Evolutionary conservation across 495 filamentous ascomycete species (phyloP).

Genomic region (Aspergillus bridgeri): DNA sequence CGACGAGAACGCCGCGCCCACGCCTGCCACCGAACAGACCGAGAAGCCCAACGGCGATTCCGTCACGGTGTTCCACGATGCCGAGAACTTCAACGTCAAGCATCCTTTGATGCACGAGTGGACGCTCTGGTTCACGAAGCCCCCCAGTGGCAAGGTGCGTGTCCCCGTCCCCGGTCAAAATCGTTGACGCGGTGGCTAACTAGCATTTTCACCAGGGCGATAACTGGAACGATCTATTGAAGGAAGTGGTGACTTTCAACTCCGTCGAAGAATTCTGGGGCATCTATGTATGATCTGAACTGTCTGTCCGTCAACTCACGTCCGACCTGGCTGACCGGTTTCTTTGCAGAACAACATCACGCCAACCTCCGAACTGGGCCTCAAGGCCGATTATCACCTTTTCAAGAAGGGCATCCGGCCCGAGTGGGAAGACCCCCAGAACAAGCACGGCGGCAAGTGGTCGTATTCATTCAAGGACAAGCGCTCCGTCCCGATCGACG

Average conservation of each 20-base stretch:
- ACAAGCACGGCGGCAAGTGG: conserved; percentile 99
- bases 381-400: conserved; percentile 98
- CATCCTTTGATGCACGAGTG: conserved; percentile 93
- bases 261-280: conserved; percentile 99
- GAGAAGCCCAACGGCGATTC: conserved; percentile 49
- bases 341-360: conserved; percentile 89
- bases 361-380: conserved; percentile 85
- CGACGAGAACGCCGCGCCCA: conserved; percentile 42
- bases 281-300: conserved; percentile 73
- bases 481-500: conserved; percentile 83
- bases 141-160: conserved; percentile 86
- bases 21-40: conserved; percentile 29
- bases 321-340: conserved; percentile 16
- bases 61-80: conserved; percentile 93
- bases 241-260: conserved; percentile 97
- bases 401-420: conserved; percentile 97
- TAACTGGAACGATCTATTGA: conserved; percentile 97
- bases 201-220: conserved; percentile 60
- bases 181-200: conserved; percentile 21
- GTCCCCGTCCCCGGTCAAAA: not conserved
- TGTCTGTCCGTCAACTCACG: not conserved
- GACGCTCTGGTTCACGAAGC: conserved; percentile 99
- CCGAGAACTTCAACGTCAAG: conserved; percentile 98
- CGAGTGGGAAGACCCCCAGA: conserved; percentile 97
- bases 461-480: conserved; percentile 96